Evolutionary conservation across 2,329 filamentous ascomycete species (phyloP), one percentile per base, ranked within the genome.

Genomic region (Cercospora berteroae): DNA sequence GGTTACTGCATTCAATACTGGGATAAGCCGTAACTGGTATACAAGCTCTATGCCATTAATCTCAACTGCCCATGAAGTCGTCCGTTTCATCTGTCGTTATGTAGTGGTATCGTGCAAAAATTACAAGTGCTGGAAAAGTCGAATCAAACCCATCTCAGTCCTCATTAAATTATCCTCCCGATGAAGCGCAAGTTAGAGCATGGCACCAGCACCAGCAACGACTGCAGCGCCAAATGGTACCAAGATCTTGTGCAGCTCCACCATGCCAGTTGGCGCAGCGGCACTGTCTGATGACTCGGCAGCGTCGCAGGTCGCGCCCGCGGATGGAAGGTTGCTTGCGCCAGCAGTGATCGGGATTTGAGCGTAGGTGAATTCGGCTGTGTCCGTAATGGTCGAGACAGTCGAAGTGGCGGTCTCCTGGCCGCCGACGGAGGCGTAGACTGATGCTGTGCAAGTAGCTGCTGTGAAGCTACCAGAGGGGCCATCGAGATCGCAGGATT

Each of bases 151-250:
- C 44, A n/a, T 39, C 33, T 60, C 57, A n/a, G 12, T 60, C 18
- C 33, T 39, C 12, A 23, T 23, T 20, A 27, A 39, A 25, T 44
- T 18, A 13, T 39, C 10, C 7, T 60, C n/a, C 12, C 57, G n/a
- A 20, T 33, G 12, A 25, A 39, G 23, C 13, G 48, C 13, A 4
- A 27, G 4, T 31, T 39, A 65, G 44, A 67, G 10, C 61, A 64
- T 61, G 33, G 61, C 65, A 23, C 65, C 65, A 7, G 48, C 65
- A 42, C 65, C 65, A 36, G 65, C 65, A 13, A 56, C 65, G 12
- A 67, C 31, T 18, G 61, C 65, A 36, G 65, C 65, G 18, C 65
- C 65, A 1, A 64, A 61, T 6, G 65, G 65, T 25, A 67, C 61
- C 20, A 67, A 31, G 23, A 67, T 60, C 57, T 61, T 67, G 57